Evolutionary conservation across 805 yeast genomes (phyloP).

Genomic region (Monosporozyma yasuniensis): DNA sequence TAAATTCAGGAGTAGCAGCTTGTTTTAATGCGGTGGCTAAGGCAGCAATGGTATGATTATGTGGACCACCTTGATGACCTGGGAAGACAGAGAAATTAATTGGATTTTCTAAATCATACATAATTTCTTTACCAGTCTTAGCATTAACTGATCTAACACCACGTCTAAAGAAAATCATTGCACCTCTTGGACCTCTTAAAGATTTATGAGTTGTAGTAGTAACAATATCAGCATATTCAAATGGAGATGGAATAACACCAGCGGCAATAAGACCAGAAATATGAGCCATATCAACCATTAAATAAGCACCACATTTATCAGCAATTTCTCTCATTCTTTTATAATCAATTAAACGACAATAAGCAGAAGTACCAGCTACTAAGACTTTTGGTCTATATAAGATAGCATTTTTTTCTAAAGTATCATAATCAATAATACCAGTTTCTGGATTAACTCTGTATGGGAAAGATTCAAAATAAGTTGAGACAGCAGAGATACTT

Average conservation of each 20-base stretch:
- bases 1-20: slow-evolving; percentile 83
- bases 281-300: slow-evolving; percentile 97
- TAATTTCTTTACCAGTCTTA: slow-evolving; percentile 86
- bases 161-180: slow-evolving; percentile 97
- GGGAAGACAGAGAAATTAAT: slow-evolving; percentile 99
- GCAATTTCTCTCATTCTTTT: slow-evolving; percentile 94
- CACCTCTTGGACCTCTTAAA: slow-evolving; percentile 98
- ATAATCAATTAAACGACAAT: slow-evolving; percentile 94
- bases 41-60: slow-evolving; percentile 97
- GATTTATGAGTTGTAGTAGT: slow-evolving; percentile 99
- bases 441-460: slow-evolving; percentile 88
- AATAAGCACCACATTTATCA: slow-evolving; percentile 93
- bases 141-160: slow-evolving; percentile 81
- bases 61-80: slow-evolving; percentile 99
- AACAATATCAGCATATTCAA: slow-evolving; percentile 94
- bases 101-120: slow-evolving; percentile 86
- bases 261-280: slow-evolving; percentile 94
- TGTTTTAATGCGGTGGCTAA: slow-evolving; percentile 95
- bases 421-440: slow-evolving; percentile 93
- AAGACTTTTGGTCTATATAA: slow-evolving; percentile 92
- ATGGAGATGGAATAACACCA: slow-evolving; percentile 91
- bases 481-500: slow-evolving; percentile 91
- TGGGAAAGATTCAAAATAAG: slow-evolving; percentile 97
- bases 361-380: slow-evolving; percentile 98
- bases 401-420: slow-evolving; percentile 81